Percentiles rank a stretch among this genome's conserved stretches.
Conservation (phyloP, 2,329 filamentous ascomycete genomes). For the Ophiocordyceps camponoti-leonardi region DNA sequence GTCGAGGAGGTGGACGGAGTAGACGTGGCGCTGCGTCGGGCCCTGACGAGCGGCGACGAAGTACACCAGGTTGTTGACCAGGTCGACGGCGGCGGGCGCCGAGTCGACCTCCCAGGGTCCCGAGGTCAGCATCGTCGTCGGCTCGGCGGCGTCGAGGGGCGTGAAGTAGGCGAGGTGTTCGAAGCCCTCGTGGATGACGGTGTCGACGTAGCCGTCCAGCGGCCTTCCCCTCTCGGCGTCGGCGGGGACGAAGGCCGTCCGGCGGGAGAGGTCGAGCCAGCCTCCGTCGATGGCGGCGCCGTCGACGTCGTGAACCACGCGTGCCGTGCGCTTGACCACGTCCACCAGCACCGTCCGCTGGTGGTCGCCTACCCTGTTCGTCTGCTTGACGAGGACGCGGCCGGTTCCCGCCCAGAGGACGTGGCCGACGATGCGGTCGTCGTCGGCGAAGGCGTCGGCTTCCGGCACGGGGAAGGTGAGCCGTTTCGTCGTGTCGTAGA, state of each 20-base stretch:
- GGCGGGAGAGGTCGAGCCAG: constrained; percentile 89
- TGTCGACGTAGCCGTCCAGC: constrained; percentile 85
- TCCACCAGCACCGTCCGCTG: constrained; percentile 79
- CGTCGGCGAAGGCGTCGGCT: constrained; percentile 58
- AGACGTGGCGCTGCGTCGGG: constrained; percentile 79
- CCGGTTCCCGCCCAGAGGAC: constrained; percentile 69
- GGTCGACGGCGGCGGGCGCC: constrained; percentile 69
- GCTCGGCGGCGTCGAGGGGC: constrained; percentile 55
- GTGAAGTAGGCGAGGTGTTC: constrained; percentile 91
- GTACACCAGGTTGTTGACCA: constrained; percentile 77
- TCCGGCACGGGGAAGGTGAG: background rate
- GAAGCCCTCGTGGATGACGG: constrained; percentile 67
- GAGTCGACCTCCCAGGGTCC: constrained; percentile 85
- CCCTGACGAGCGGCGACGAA: constrained; percentile 77
- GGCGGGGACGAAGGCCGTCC: constrained; percentile 72
- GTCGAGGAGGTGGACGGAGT: constrained; percentile 64
- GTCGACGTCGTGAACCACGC: constrained; percentile 63
- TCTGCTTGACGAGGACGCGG: constrained; percentile 76
- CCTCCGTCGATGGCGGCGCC: constrained; percentile 78
- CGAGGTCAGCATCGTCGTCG: constrained; percentile 73
- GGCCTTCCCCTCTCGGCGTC: constrained; percentile 59
- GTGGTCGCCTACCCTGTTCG: constrained; percentile 86
- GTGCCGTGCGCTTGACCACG: constrained; percentile 53
- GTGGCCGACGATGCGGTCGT: constrained; percentile 81
- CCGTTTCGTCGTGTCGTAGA: constrained; percentile 52